Conservation (phyloP, 2,329 filamentous ascomycete species). For the Fusarium sp. region DNA sequence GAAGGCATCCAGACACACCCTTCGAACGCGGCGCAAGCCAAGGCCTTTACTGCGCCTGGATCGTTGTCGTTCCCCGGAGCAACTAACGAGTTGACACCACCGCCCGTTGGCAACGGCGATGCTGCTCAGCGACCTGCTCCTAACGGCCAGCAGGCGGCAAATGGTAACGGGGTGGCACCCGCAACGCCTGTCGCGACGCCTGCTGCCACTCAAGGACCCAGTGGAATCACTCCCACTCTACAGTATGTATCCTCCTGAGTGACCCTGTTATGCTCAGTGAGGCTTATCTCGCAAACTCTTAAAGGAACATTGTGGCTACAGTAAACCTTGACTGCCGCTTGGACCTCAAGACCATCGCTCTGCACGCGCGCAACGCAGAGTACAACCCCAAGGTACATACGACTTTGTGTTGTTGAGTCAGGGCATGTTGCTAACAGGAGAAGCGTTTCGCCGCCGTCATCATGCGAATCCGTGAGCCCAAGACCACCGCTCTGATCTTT, state of each 20-base stretch:
- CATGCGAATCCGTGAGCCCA: constrained; percentile 99
- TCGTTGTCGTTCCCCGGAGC: constrained; percentile 93
- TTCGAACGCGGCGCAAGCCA: constrained; percentile 89
- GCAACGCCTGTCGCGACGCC: constrained; percentile 92
- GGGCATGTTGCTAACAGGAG: constrained; percentile 48
- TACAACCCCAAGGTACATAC: constrained; percentile 93
- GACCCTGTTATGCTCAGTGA: constrained; percentile 53
- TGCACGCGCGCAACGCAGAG: constrained; percentile 97
- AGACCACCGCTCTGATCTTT: constrained; percentile 98
- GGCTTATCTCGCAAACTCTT: constrained; percentile 62
- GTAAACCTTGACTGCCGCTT: constrained; percentile 98
- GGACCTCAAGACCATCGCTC: constrained; percentile 97
- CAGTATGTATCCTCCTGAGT: constrained; percentile 81
- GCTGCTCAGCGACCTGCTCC: constrained; percentile 48
- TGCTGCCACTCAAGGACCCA: constrained; percentile 81
- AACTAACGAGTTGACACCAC: constrained; percentile 79
- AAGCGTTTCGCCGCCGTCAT: constrained; percentile 99
- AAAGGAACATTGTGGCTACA: constrained; percentile 98
- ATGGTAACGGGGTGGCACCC: constrained; percentile 85
- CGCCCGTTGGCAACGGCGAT: constrained; percentile 78
- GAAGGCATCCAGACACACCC: constrained; percentile 93
- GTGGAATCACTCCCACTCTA: constrained; percentile 90
- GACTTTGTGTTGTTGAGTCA: constrained; percentile 37
- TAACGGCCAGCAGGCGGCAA: constrained; percentile 67
- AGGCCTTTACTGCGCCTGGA: constrained; percentile 92